Evolutionary conservation across 2,329 filamentous ascomycete species (phyloP), one percentile per base, ranked within the genome.

Genomic region (Domatiomyces catenatus): DNA sequence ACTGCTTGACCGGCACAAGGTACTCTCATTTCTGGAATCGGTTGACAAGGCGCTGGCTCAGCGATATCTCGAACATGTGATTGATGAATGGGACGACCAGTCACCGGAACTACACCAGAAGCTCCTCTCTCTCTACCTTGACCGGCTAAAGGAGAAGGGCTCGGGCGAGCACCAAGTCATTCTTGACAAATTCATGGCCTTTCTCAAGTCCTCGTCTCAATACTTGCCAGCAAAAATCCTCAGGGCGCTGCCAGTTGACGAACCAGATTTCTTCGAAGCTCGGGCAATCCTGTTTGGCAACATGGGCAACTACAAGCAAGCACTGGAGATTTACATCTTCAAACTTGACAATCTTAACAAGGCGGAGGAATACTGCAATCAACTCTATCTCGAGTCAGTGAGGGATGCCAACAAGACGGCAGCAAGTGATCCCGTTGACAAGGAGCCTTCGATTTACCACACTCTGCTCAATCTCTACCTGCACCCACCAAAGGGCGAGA

Each of bases 291-390:
- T 96, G 18, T 77, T 96, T 42, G 88, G 86, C 66, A 93, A 92
- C 59, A 94, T 96, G 86, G 87, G 86, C 5, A 84, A 90, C 60
- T 89, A 98, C 69, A 89, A 87, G 63, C 88, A 96, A 67, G 92
- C 92, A 0, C 71, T 98, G n/a, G 84, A 92, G 63, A 94, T 98
- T 48, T 98, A 94, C 64, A 90, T 96, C 24, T 98, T 95, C 69
- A 92, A 90, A 65, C 78, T 98, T 65, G 72, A 84, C 58, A 83
- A 94, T 64, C 90, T 86, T 55, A 72, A 71, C 10, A 96, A 94
- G 67, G 92, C 92, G 28, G 92, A 98, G 75, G 87, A 94, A 58
- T 86, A 98, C 69, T 96, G 92, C 71, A 95, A 95, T 67, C 81
- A 81, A 54, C 77, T 89, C 51, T 84, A 94, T 67, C 75, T 83